Conservation (phyloP, 2,329 filamentous ascomycete genomes). For the Neophaeococcomyces aloes region DNA sequence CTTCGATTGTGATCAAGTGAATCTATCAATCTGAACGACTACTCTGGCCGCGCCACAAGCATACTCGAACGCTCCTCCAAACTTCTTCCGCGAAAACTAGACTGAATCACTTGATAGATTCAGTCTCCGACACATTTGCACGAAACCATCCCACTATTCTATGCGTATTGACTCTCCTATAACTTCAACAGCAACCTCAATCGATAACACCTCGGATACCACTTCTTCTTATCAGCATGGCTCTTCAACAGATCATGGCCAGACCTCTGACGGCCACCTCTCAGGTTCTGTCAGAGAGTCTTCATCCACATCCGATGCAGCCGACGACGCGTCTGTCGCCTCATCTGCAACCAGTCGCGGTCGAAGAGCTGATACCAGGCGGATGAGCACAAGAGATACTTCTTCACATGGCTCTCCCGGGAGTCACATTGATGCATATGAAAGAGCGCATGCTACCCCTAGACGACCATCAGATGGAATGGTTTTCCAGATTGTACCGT, state of each 20-base stretch:
- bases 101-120: constrained; percentile 47
- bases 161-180: constrained; percentile 53
- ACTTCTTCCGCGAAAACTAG: too few relatives aligned
- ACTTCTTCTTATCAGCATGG: constrained; percentile 48
- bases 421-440: constrained; percentile 47
- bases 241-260: constrained; percentile 36
- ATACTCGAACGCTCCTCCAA: too few relatives aligned
- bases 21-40: too few relatives aligned
- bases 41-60: too few relatives aligned
- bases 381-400: constrained; percentile 22
- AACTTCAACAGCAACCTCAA: constrained; percentile 35
- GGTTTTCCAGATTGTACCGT: constrained; percentile 42
- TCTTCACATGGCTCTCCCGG: constrained; percentile 33
- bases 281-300: constrained; percentile 29
- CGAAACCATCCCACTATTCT: constrained; percentile 40
- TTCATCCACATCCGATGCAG: constrained; percentile 19
- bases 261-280: constrained; percentile 35
- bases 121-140: constrained; percentile 38
- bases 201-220: constrained; percentile 26
- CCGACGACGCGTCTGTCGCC: constrained; percentile 20
- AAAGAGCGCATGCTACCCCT: constrained; percentile 35
- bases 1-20: too few relatives aligned
- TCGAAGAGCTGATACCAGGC: constrained; percentile 20
- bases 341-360: constrained; percentile 20
- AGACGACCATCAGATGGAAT: constrained; percentile 32